These are phyloP conservation scores for Podila horticola DNA, from an alignment of 192 early-diverging fungal genomes.

Conservation along the genomic window DNA sequence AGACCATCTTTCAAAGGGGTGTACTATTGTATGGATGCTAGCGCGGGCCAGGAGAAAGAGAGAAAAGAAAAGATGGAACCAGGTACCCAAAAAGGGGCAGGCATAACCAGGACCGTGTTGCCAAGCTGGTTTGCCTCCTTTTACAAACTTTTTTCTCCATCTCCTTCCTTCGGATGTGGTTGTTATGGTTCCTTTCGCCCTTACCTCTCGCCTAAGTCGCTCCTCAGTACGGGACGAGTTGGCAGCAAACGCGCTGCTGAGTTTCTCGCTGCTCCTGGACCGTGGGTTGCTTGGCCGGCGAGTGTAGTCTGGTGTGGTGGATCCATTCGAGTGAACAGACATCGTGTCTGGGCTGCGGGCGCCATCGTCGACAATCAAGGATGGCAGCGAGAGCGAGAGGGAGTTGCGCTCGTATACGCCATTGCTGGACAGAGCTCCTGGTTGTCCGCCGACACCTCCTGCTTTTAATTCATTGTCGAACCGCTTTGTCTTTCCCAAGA, in stretches of 20 bases:
- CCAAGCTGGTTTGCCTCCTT: no score
- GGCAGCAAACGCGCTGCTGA: slow-evolving; percentile 10
- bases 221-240: slow-evolving; percentile 33
- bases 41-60: no score
- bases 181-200: no score
- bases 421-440: background rate
- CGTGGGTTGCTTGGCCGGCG: slow-evolving; percentile 5
- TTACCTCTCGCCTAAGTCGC: slow-evolving; percentile 38
- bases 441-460: background rate
- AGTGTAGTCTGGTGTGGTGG: slow-evolving; percentile 24
- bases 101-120: no score
- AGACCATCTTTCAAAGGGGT: no score
- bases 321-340: slow-evolving; percentile 44
- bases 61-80: no score
- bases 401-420: slow-evolving; percentile 22
- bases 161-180: no score
- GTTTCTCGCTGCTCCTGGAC: slow-evolving; percentile 40
- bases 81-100: no score
- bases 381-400: slow-evolving; percentile 21
- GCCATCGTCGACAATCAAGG: slow-evolving; percentile 36
- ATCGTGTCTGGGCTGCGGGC: slow-evolving; percentile 12
- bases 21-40: no score
- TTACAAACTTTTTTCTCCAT: no score
- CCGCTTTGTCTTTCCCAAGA: slow-evolving; percentile 45
- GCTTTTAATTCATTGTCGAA: slow-evolving; percentile 13